Evolutionary conservation across 2,329 filamentous ascomycete species (phyloP).

Genomic region (Aspergillus vadensis): DNA sequence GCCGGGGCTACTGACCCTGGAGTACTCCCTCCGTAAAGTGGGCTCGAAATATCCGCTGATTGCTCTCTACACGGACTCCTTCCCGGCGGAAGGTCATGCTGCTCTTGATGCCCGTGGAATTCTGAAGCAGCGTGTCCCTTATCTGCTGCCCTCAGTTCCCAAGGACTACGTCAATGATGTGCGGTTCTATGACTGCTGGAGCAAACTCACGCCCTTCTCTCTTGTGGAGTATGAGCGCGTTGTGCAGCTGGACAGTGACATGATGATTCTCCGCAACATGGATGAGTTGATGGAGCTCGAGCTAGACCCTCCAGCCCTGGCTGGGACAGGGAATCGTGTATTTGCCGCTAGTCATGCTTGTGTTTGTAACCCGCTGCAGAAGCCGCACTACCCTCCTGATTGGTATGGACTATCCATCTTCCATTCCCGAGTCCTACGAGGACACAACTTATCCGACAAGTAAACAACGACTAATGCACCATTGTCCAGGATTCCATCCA

Average conservation of each 20-base stretch:
- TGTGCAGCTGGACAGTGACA: constrained; percentile 84
- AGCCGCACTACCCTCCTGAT: constrained; percentile 22
- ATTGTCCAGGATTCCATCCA: constrained; percentile 48
- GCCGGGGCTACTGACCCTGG: constrained; percentile 76
- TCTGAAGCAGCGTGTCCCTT: constrained; percentile 68
- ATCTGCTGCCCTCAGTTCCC: constrained; percentile 66
- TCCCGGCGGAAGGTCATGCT: constrained; percentile 67
- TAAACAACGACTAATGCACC: background rate
- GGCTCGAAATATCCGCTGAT: constrained; percentile 74
- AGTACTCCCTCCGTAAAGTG: constrained; percentile 70
- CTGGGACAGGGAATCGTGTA: constrained; percentile 61
- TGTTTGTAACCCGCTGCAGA: constrained; percentile 25
- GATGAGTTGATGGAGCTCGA: constrained; percentile 83
- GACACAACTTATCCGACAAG: background rate
- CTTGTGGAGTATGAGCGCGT: constrained; percentile 76
- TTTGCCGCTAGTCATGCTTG: constrained; percentile 51
- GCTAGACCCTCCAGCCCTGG: constrained; percentile 61
- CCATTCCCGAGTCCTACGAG: background rate
- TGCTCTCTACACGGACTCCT: constrained; percentile 77
- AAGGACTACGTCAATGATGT: constrained; percentile 75
- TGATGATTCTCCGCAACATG: constrained; percentile 81
- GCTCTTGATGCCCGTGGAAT: constrained; percentile 72
- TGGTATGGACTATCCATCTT: constrained; percentile 40
- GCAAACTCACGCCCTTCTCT: constrained; percentile 79
- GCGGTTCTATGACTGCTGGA: constrained; percentile 89